Evolutionary conservation across 1,139 yeast genomes (phyloP).

Genomic region (Geotrichum europaeum): DNA sequence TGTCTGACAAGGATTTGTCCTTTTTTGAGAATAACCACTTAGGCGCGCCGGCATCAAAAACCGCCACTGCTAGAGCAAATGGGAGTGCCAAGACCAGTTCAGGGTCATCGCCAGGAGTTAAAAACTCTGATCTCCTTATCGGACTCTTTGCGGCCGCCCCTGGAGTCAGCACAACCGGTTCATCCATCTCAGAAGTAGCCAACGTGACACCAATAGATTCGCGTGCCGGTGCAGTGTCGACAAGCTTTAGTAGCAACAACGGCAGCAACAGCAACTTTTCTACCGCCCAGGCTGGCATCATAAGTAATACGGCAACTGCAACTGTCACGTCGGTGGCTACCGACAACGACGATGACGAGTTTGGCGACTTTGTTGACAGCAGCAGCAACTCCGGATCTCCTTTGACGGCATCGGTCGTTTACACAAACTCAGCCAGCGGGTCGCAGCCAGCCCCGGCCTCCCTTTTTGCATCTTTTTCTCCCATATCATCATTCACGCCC

Average conservation of each 20-base stretch:
- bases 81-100: not conserved
- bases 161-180: not conserved
- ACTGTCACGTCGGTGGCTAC: not conserved
- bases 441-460: not conserved
- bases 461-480: not conserved
- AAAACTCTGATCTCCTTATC: not conserved
- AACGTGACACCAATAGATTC: not conserved
- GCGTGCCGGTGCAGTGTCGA: not conserved
- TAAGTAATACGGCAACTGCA: not conserved
- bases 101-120: not conserved
- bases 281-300: not conserved
- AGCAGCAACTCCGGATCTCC: not conserved
- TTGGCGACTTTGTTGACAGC: constrained; percentile 24
- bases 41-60: not conserved
- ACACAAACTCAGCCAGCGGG: not conserved
- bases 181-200: not conserved
- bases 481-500: not conserved
- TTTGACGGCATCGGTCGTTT: not conserved
- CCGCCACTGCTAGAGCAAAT: not conserved
- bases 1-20: not conserved
- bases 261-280: not conserved
- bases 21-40: not conserved
- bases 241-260: not conserved
- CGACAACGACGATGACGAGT: constrained; percentile 22
- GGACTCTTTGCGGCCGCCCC: not conserved